A percentile compares a stretch with the other conserved stretches of the same genome.
These are phyloP conservation scores for Rhodosporidiobolus odoratus DNA, from an alignment of 768 basidiomycete species.

Conservation along the genomic window DNA sequence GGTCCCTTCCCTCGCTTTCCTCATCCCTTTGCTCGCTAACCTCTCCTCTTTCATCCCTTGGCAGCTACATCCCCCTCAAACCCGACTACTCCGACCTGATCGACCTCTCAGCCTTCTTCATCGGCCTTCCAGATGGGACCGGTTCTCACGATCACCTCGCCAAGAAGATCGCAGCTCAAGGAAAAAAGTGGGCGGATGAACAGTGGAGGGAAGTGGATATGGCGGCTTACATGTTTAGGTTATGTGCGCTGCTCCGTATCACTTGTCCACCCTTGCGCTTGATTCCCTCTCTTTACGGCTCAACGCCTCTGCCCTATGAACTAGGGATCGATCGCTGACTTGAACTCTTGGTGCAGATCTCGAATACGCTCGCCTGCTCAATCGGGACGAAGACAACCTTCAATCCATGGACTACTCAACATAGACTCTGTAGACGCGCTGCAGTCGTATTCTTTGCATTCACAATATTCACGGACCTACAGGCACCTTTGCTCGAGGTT, in stretches of 20 bases:
- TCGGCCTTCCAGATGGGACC: conserved; percentile 35
- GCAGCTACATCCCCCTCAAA: conserved; percentile 39
- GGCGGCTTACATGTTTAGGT: conserved; percentile 37
- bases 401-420: conserved; percentile 25
- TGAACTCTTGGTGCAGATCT: conserved; percentile 16
- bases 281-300: background rate
- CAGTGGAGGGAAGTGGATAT: conserved; percentile 37
- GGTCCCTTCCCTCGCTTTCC: background rate
- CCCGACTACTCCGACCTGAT: conserved; percentile 41
- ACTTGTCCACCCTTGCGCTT: no score
- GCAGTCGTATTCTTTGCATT: no score
- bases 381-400: conserved; percentile 32
- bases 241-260: conserved; percentile 33
- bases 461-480: no score
- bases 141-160: conserved; percentile 33
- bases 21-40: conserved; percentile 47
- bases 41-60: conserved; percentile 37
- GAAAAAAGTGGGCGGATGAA: conserved; percentile 31
- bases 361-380: conserved; percentile 37
- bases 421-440: no score
- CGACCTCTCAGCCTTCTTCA: conserved; percentile 40
- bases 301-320: background rate
- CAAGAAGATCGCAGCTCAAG: conserved; percentile 28
- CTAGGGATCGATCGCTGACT: background rate
- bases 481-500: no score